Evolutionary conservation across 2,329 filamentous ascomycete species (phyloP), one percentile per base, ranked within the genome.

Genomic region (Myriangium duriaei): DNA sequence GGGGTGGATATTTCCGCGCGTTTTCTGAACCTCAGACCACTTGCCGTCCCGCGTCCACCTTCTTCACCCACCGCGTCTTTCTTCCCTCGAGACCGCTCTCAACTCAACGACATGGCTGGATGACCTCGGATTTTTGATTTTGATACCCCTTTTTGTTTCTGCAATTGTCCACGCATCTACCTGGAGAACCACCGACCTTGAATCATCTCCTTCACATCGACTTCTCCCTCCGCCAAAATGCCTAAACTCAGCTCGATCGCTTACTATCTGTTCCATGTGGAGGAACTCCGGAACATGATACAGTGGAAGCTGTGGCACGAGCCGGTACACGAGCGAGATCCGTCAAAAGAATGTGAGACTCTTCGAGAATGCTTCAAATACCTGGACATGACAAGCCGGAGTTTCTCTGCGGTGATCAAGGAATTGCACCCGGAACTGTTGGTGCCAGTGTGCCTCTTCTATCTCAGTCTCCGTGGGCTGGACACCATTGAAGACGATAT

Each of bases 401-500:
- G 86, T 59, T 98, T 98, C 61, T 71, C 80, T 37, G 72, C 85
- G 32, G 91, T 98, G 56, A 98, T 98, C 47, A 77, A 93, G 62
- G 91, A 98, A 64, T 73, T 98, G 30, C 87, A 95, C 56, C 86
- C 86, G 1, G 88, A 98, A 63, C 76, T 98, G 19, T 74, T 96
- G 24, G 74, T 95, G 29, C 86, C 91, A 15, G 72, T 96, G 32
- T 77, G 79, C 40, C 68, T 96, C 7, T 98, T 98, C 71, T 98
- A 98, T 65, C 74, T 98, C 17, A 74, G 85, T 37, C 71, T 98
- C 39, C 83, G 91, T 44, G 91, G 84, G 32, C 73, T 98, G 35
- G 91, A 98, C 61, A 98, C 91, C n/a, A 83, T 98, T 43, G 91
- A 98, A 63, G 91, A 98, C 68, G 91, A 98, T 61, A 96, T 95